Evolutionary conservation across 2,329 filamentous ascomycete genomes (phyloP).

Genomic region (Phoma herbarum): DNA sequence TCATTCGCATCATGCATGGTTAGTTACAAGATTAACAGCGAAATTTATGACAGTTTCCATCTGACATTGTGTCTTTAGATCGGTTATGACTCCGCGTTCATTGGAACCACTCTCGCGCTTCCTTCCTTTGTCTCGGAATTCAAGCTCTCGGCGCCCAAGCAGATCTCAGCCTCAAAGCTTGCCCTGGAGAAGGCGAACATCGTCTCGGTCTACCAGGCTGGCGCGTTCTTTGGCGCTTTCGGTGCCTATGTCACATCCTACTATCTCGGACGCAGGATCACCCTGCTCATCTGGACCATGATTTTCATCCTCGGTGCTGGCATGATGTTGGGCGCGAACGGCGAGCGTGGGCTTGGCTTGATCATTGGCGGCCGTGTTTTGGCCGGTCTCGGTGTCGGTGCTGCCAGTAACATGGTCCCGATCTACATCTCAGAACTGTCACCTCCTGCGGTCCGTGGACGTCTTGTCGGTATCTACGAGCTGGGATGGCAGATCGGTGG

Average conservation of each 20-base stretch:
- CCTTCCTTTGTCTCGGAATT: constrained; percentile 75
- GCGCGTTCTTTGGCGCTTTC: constrained; percentile 77
- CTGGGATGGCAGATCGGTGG: constrained; percentile 60
- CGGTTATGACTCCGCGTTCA: constrained; percentile 77
- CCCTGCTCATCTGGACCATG: constrained; percentile 66
- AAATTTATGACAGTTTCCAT: constrained; percentile 47
- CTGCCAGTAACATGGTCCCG: constrained; percentile 64
- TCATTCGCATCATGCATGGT: constrained; percentile 62
- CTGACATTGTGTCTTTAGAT: constrained; percentile 59
- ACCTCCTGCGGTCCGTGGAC: constrained; percentile 66
- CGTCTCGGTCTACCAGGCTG: constrained; percentile 81
- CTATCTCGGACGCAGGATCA: constrained; percentile 72
- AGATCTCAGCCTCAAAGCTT: constrained; percentile 57
- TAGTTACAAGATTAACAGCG: neutral
- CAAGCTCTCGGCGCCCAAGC: constrained; percentile 56
- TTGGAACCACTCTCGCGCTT: constrained; percentile 75
- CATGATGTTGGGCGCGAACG: constrained; percentile 69
- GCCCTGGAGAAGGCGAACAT: constrained; percentile 75
- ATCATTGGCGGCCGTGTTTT: constrained; percentile 65
- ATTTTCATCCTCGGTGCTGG: constrained; percentile 75
- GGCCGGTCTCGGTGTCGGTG: constrained; percentile 65
- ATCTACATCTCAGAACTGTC: constrained; percentile 67
- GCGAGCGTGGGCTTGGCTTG: constrained; percentile 59
- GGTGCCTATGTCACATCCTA: constrained; percentile 68
- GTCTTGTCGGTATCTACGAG: constrained; percentile 61